Evolutionary conservation across 2,329 filamentous ascomycete species (phyloP), one percentile per base, ranked within the genome.

Genomic region (Hypoxylon rubiginosum): DNA sequence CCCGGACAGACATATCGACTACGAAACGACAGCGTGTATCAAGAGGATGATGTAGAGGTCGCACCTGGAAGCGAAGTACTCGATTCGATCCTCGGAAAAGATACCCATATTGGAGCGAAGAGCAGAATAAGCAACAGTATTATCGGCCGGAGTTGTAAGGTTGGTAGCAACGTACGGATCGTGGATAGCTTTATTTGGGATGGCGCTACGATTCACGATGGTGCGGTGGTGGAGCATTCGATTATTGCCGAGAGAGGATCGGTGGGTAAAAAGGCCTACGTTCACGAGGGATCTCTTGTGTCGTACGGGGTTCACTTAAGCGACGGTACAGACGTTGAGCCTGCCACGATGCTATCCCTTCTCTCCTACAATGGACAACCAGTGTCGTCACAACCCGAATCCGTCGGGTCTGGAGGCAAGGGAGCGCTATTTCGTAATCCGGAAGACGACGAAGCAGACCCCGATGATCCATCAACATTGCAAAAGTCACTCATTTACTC

Each of bases 151-250:
- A 86, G 92, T 70, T 98, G 95, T 80, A 90, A 89, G 69, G 96
- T 99, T 71, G 96, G 96, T 6, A 90, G 88, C 71, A 92, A 96
- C 70, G 94, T 96, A 28, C 86, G 84, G 39, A 88, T 99, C 66
- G 86, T 92, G 51, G 86, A 93, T 71, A 91, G 92, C 21, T 95
- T 93, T 73, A 88, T 99, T 68, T 98, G 95, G 94, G 93, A 97
- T 72, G 88, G 94, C 72, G 89, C 89, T 0, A 86, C 86, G 4
- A 88, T 99, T 71, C 91, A 89, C 1, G 93, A 97, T 74, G 90
- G 90, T 19, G 85, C 91, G 15, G 86, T 86, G 24, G 82, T 99
- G 51, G 84, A 86, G 8, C 86, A 89, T 69, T 90, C 93, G 1
- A 88, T 99, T 45, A 82, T 99, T 58, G 96, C 92, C 4, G 89